phyloP scores from a whole-genome alignment of 805 yeast species.

The Wickerhamiella siamensis region DNA sequence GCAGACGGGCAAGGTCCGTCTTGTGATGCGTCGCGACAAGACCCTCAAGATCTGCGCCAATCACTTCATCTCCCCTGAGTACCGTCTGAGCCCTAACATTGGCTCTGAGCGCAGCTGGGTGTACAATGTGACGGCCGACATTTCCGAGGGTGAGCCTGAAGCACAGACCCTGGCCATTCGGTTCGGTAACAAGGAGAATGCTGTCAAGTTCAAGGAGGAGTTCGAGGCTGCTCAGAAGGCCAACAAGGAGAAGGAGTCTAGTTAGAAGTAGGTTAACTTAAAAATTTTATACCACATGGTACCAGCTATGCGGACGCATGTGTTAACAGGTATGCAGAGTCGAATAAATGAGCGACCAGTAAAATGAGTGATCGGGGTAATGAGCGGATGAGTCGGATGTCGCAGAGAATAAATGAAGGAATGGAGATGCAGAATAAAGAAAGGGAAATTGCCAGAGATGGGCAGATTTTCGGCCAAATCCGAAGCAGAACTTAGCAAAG shows the following conservation, averaged over 20 bases:
- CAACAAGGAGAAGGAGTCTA: constrained; percentile 33
- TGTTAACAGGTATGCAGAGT: too few species aligned
- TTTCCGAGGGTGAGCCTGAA: constrained; percentile 91
- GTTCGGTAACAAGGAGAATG: constrained; percentile 50
- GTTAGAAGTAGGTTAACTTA: not conserved
- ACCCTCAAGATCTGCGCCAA: constrained; percentile 96
- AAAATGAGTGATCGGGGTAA: too few species aligned
- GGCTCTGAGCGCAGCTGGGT: constrained; percentile 99
- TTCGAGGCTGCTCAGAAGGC: constrained; percentile 70
- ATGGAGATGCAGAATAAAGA: too few species aligned
- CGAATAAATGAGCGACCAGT: too few species aligned
- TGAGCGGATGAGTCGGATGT: too few species aligned
- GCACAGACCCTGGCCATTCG: constrained; percentile 94
- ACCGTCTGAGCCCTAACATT: constrained; percentile 76
- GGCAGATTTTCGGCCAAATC: too few species aligned
- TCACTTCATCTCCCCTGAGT: constrained; percentile 66
- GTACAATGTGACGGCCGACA: constrained; percentile 83
- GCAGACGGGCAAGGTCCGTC: constrained; percentile 63
- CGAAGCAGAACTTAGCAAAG: not conserved
- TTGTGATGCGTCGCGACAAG: constrained; percentile 98
- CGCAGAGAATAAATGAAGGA: too few species aligned
- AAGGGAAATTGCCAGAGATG: too few species aligned
- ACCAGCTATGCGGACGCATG: too few species aligned
- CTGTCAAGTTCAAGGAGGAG: constrained; percentile 86
- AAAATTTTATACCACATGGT: too few species aligned